Evolutionary conservation across 2,329 filamentous ascomycete genomes (phyloP).

Genomic region (Fusarium sp.): DNA sequence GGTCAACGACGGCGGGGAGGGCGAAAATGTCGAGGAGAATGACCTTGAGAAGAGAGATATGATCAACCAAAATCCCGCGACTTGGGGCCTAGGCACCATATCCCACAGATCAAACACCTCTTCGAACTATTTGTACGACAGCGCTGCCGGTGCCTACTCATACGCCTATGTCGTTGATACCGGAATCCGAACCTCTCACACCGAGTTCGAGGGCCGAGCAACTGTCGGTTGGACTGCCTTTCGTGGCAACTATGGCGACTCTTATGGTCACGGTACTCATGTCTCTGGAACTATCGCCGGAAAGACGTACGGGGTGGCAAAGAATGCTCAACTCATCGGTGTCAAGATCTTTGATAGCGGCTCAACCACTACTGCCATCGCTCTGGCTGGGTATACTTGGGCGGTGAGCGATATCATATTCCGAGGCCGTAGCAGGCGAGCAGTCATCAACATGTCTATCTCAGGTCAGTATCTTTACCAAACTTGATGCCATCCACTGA

Average conservation of each 20-base stretch:
- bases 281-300: conserved; percentile 56
- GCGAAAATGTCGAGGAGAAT: conserved; percentile 7
- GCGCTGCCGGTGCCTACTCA: conserved; percentile 61
- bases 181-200: conserved; percentile 70
- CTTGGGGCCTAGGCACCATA: conserved; percentile 55
- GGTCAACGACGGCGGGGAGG: conserved; percentile 18
- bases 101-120: conserved; percentile 49
- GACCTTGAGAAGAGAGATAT: conserved; percentile 47
- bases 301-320: conserved; percentile 59
- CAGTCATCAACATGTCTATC: conserved; percentile 69
- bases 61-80: conserved; percentile 49
- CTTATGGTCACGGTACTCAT: conserved; percentile 62
- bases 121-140: conserved; percentile 66
- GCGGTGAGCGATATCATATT: conserved; percentile 62
- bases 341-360: conserved; percentile 62
- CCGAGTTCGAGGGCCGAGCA: conserved; percentile 69
- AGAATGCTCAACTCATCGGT: conserved; percentile 60
- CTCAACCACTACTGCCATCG: conserved; percentile 49
- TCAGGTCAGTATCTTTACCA: too few relatives aligned
- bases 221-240: conserved; percentile 48
- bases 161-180: conserved; percentile 76
- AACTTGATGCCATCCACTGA: too few relatives aligned
- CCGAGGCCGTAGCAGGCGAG: conserved; percentile 56
- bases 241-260: conserved; percentile 47
- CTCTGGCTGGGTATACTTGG: conserved; percentile 57